Evolutionary conservation across 2,329 filamentous ascomycete genomes (phyloP).

Genomic region (Aureobasidium zeae): DNA sequence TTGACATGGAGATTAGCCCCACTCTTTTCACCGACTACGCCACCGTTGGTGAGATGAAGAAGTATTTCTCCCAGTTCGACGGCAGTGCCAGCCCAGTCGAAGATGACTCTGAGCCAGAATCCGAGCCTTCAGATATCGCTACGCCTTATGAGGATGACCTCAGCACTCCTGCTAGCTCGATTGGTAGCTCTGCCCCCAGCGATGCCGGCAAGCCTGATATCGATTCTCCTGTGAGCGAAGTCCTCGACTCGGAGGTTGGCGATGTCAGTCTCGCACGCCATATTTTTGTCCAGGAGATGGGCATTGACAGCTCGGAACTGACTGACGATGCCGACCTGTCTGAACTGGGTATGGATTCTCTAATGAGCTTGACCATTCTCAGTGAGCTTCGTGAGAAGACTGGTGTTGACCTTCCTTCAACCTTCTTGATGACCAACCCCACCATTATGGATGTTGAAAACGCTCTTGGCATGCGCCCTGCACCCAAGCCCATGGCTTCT

Average conservation of each 20-base stretch:
- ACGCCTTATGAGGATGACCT: slow-evolving; percentile 36
- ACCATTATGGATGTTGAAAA: slow-evolving; percentile 58
- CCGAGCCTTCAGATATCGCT: slow-evolving; percentile 32
- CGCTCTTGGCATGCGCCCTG: slow-evolving; percentile 48
- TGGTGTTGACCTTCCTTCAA: slow-evolving; percentile 41
- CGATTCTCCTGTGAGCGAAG: slow-evolving; percentile 28
- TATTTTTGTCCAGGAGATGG: slow-evolving; percentile 50
- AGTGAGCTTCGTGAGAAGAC: slow-evolving; percentile 44
- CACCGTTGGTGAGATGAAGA: slow-evolving; percentile 52
- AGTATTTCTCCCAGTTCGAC: slow-evolving; percentile 43
- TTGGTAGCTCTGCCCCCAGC: slow-evolving; percentile 34
- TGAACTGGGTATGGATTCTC: slow-evolving; percentile 48
- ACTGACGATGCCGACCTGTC: slow-evolving; percentile 50
- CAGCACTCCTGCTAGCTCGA: slow-evolving; percentile 42
- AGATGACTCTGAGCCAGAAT: slow-evolving; percentile 33
- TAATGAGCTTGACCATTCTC: slow-evolving; percentile 45
- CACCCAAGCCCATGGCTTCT: slow-evolving; percentile 26
- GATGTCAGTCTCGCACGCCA: slow-evolving; percentile 39
- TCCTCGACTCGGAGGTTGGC: slow-evolving; percentile 27
- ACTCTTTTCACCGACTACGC: slow-evolving; percentile 52
- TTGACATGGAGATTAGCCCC: slow-evolving; percentile 50
- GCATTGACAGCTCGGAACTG: slow-evolving; percentile 51
- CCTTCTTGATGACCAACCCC: slow-evolving; percentile 51
- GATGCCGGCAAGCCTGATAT: slow-evolving; percentile 34
- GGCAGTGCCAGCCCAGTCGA: slow-evolving; percentile 32